Conservation (phyloP, 345 rosid species). For the Abelmoschus esculentus region DNA sequence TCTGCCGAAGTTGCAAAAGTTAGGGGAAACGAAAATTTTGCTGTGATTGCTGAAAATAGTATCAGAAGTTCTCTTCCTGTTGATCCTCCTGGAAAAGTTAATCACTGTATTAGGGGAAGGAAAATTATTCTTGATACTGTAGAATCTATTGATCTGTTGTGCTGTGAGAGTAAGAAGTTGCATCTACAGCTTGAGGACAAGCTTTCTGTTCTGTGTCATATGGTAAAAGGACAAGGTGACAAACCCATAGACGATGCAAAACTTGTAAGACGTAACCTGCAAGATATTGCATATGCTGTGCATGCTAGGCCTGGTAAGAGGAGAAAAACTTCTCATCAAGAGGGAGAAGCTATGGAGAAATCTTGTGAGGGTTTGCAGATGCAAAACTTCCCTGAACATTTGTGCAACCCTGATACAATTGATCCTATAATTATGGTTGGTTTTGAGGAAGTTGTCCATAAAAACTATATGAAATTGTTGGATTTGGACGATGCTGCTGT, state of each 20-base stretch:
- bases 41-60: constrained; percentile 43
- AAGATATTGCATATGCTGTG: constrained; percentile 25
- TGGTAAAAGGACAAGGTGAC: constrained; percentile 16
- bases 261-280: constrained; percentile 21
- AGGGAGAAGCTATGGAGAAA: constrained; percentile 19
- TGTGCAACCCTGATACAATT: constrained; percentile 19
- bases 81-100: constrained; percentile 20
- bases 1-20: constrained; percentile 26
- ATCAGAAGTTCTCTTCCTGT: constrained; percentile 20
- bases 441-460: constrained; percentile 27
- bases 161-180: constrained; percentile 39
- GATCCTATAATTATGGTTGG: constrained; percentile 18
- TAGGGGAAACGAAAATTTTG: constrained; percentile 25
- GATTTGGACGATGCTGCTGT: constrained; percentile 59
- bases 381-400: not conserved
- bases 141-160: constrained; percentile 32
- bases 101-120: constrained; percentile 32
- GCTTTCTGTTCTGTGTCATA: constrained; percentile 31
- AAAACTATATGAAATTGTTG: constrained; percentile 66
- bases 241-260: constrained; percentile 20
- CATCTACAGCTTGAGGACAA: constrained; percentile 41
- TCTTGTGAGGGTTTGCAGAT: constrained; percentile 14
- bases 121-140: constrained; percentile 38
- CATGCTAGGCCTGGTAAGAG: constrained; percentile 30
- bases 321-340: constrained; percentile 33